Evolutionary conservation across 257 asterid genomes (phyloP).

Genomic region (Nicotiana benthamiana): DNA sequence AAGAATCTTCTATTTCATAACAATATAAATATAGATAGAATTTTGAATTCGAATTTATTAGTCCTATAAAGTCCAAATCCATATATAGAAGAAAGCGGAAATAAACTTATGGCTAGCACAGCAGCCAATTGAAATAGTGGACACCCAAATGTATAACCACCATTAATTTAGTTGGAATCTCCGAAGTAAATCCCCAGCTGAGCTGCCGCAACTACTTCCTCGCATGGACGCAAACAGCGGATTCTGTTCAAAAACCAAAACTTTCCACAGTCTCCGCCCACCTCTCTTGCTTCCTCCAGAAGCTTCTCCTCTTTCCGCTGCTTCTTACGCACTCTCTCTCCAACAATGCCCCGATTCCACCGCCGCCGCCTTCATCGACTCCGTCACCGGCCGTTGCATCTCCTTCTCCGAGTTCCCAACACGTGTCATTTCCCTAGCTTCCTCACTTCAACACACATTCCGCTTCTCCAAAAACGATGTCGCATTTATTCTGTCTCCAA

Average conservation of each 20-base stretch:
- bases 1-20: too few relatives aligned
- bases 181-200: not conserved
- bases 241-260: constrained; percentile 29
- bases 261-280: constrained; percentile 39
- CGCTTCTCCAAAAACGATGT: constrained; percentile 30
- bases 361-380: constrained; percentile 28
- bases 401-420: constrained; percentile 25
- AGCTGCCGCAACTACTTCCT: not conserved
- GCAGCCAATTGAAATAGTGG: too few relatives aligned
- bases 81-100: too few relatives aligned
- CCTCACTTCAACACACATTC: constrained; percentile 17
- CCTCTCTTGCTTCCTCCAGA: constrained; percentile 33
- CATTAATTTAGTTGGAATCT: not conserved
- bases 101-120: too few relatives aligned
- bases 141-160: not conserved
- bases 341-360: constrained; percentile 16
- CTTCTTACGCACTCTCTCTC: constrained; percentile 32
- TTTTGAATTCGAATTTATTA: too few relatives aligned
- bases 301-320: constrained; percentile 37
- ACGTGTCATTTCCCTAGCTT: constrained; percentile 18
- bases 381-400: constrained; percentile 24
- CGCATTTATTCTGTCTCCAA: constrained; percentile 33
- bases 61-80: too few relatives aligned
- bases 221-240: constrained; percentile 21
- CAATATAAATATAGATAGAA: too few relatives aligned